These are phyloP conservation scores for Naganishia onofrii DNA, from an alignment of 768 basidiomycete species.

Conservation along the genomic window DNA sequence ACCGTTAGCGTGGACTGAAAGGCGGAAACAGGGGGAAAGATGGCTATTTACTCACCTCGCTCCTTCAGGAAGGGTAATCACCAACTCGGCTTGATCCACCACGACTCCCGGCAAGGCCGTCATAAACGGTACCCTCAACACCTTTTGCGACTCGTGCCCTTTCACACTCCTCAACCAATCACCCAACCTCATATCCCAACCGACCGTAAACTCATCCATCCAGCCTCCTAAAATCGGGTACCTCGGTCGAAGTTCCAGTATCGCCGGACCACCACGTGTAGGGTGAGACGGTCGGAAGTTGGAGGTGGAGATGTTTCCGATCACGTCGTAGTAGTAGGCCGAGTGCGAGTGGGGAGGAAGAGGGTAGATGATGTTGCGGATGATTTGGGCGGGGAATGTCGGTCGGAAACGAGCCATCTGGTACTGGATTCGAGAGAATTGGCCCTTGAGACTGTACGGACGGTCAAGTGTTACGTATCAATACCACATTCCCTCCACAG, in stretches of 20 bases:
- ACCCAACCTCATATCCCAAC: constrained; percentile 84
- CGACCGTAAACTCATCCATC: constrained; percentile 93
- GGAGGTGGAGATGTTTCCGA: constrained; percentile 96
- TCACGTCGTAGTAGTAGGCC: constrained; percentile 83
- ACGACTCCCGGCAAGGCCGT: constrained; percentile 75
- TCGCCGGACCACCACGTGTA: constrained; percentile 55
- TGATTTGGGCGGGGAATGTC: constrained; percentile 62
- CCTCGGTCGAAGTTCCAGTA: constrained; percentile 79
- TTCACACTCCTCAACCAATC: constrained; percentile 60
- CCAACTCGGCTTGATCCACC: constrained; percentile 73
- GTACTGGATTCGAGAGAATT: constrained; percentile 87
- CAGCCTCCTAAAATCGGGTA: constrained; percentile 94
- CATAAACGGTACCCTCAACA: constrained; percentile 80
- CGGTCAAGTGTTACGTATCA: background rate
- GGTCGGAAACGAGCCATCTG: constrained; percentile 71
- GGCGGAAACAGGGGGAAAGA: no score
- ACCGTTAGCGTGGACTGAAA: no score
- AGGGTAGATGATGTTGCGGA: constrained; percentile 70
- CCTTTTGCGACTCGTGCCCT: constrained; percentile 66
- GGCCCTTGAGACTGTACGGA: constrained; percentile 74
- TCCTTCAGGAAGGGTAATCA: constrained; percentile 87
- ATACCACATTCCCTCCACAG: no score
- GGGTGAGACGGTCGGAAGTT: constrained; percentile 70
- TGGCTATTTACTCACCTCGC: constrained; percentile 92
- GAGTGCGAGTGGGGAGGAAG: constrained; percentile 79